Evolutionary conservation across 768 basidiomycete species (phyloP).

Genomic region (Suillus discolor): DNA sequence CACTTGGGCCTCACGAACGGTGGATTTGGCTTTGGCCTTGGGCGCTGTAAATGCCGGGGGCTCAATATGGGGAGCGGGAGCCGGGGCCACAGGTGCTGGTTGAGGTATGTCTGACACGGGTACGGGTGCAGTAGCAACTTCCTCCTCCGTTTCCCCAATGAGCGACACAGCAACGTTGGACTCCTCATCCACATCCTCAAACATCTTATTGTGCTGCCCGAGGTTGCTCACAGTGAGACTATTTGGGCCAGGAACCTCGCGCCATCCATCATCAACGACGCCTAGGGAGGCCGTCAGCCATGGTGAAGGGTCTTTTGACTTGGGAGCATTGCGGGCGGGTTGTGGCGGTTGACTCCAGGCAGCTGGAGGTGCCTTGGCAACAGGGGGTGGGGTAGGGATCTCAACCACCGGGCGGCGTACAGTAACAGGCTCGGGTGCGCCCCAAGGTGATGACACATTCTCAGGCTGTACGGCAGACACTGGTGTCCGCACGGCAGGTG

Average conservation of each 20-base stretch:
- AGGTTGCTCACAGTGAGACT: conserved; percentile 61
- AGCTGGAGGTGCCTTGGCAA: conserved; percentile 28
- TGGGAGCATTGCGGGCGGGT: conserved; percentile 19
- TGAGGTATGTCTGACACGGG: conserved; percentile 8
- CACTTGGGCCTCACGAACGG: conserved; percentile 25
- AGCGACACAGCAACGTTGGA: conserved; percentile 21
- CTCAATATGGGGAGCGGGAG: conserved; percentile 12
- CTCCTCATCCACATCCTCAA: conserved; percentile 34
- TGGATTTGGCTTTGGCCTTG: conserved; percentile 30
- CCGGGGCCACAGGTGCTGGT: conserved; percentile 15
- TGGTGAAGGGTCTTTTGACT: conserved; percentile 48
- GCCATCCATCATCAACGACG: conserved; percentile 50
- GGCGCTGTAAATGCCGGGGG: conserved; percentile 25
- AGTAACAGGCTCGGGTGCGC: conserved; percentile 13
- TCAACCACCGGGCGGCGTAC: conserved; percentile 19
- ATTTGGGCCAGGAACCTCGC: conserved; percentile 41
- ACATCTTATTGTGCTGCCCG: conserved; percentile 58
- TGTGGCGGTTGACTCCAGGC: conserved; percentile 38
- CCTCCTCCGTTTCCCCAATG: conserved; percentile 14
- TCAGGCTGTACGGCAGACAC: conserved; percentile 26
- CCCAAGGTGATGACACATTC: conserved; percentile 25
- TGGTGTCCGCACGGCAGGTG: conserved; percentile 23
- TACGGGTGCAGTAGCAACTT: conserved; percentile 17
- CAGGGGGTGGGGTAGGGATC: conserved; percentile 8
- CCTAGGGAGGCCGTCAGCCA: conserved; percentile 57